These are phyloP conservation scores for Leccinum barrowsii DNA, from an alignment of 768 basidiomycete genomes.

Conservation along the genomic window DNA sequence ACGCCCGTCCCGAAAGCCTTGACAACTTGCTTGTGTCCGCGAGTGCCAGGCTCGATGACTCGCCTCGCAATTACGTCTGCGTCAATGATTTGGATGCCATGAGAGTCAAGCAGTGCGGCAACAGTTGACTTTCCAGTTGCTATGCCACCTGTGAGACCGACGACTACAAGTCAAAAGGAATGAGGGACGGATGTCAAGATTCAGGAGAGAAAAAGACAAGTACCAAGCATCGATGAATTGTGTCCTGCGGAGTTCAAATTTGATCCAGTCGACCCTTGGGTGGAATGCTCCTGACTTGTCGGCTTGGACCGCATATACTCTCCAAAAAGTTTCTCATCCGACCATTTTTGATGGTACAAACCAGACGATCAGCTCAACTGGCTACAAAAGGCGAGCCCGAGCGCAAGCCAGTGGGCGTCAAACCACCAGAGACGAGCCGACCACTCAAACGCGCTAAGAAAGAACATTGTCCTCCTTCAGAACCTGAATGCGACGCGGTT, in stretches of 20 bases:
- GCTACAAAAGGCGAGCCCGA: not conserved
- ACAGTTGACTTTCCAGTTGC: constrained; percentile 97
- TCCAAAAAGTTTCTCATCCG: not conserved
- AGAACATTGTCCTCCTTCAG: not conserved
- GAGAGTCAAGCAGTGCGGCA: constrained; percentile 63
- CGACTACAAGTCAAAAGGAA: constrained; percentile 46
- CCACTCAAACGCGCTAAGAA: constrained; percentile 17
- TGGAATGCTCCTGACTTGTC: constrained; percentile 1
- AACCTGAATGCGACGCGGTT: not conserved
- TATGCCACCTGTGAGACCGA: constrained; percentile 95
- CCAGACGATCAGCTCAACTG: constrained; percentile 15
- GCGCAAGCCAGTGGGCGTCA: not conserved
- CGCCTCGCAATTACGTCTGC: constrained; percentile 86
- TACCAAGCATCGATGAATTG: constrained; percentile 16
- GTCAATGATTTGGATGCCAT: constrained; percentile 81
- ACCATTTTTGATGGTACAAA: constrained; percentile 21
- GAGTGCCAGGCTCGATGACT: constrained; percentile 82
- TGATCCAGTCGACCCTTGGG: too few relatives aligned
- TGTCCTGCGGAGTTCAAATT: too few relatives aligned
- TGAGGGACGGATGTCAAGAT: not conserved
- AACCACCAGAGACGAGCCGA: not conserved
- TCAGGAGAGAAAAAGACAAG: not conserved
- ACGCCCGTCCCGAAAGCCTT: constrained; percentile 68
- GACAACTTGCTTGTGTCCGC: constrained; percentile 64
- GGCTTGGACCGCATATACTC: not conserved